Base-by-base conservation (phyloP, 108 stramenopile species). In the Fragilaria crotonensis region DNA sequence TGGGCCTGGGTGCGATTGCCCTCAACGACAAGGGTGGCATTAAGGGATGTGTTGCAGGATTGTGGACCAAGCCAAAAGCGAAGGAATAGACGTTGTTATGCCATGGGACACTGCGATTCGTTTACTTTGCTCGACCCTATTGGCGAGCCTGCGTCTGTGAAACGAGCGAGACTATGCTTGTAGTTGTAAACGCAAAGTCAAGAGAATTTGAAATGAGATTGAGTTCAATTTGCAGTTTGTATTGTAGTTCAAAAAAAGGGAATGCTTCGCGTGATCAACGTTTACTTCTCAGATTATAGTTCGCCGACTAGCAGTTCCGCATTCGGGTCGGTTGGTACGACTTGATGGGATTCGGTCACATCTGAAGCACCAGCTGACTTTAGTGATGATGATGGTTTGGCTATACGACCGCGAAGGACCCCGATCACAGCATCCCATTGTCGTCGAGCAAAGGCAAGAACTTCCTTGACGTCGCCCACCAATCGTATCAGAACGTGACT, bases 11-110 rank as follows among this genome's bases (percentile, higher is more conserved):
- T 20, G 72, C 60, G 57, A 72, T 86, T 54, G 75, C 90, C 1
- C 26, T 84, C 19, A 61, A 58, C 47, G 71, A 77, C 23, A 55
- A 70, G 49, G 89, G 84, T 50, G 90, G 90, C 18, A 73, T 92
- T 63, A 85, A 85, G 47, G 86, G 90, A 19, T 59, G 75, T 25
- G 44, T 92, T 48, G 76, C 72, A 72, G 86, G 84, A 18, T 54
- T 88, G 17, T 92, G 90, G 90, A 86, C 68, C 49, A 71, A 77
- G 50, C 78, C 76, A 22, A 60, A 72, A 57, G 47, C 60, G 45
- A 63, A 73, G 54, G 63, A 65, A 20, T n/a, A 55, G 30, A 14
- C 2, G 47, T 2, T 52, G 7, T 18, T 3, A 52, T 17, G 41
- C 41, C 14, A 44, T 17, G 9, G 14, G 41, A 44, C 41, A 17